Evolutionary conservation across 139 green algal genomes (phyloP).

Genomic region (Astrephomene gubernaculifera): DNA sequence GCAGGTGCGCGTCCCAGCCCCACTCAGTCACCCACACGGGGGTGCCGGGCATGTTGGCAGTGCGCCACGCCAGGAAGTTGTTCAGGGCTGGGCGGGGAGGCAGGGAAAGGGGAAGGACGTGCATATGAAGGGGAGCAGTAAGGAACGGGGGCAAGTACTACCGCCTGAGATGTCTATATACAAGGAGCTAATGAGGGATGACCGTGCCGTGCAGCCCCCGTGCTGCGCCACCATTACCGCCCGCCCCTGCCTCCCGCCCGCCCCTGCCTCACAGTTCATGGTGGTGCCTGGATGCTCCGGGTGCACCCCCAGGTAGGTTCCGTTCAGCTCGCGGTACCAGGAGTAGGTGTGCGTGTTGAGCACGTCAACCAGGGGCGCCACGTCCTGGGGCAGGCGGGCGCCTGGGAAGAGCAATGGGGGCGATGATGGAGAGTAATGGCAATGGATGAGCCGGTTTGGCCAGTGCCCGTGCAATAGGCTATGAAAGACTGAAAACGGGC

Average conservation of each 20-base stretch:
- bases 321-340: conserved; percentile 14
- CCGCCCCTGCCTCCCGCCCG: neutral
- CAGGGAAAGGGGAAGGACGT: no score
- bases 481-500: no score
- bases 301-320: conserved; percentile 9
- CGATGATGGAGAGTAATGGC: neutral
- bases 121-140: no score
- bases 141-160: no score
- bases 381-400: conserved; percentile 14
- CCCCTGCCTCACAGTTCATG: conserved; percentile 39
- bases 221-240: neutral
- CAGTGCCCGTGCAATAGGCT: no score
- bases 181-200: no score
- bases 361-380: conserved; percentile 27
- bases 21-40: conserved; percentile 53
- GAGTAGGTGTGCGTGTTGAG: conserved; percentile 50
- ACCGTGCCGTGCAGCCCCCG: no score
- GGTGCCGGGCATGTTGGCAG: conserved; percentile 48
- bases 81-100: conserved; percentile 45
- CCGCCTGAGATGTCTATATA: no score
- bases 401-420: neutral
- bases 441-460: no score
- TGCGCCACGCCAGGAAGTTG: conserved; percentile 49
- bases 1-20: conserved; percentile 46
- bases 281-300: conserved; percentile 48